phyloP scores from a whole-genome alignment of 192 early-diverging fungal genomes.

The Coemansia sp. region DNA sequence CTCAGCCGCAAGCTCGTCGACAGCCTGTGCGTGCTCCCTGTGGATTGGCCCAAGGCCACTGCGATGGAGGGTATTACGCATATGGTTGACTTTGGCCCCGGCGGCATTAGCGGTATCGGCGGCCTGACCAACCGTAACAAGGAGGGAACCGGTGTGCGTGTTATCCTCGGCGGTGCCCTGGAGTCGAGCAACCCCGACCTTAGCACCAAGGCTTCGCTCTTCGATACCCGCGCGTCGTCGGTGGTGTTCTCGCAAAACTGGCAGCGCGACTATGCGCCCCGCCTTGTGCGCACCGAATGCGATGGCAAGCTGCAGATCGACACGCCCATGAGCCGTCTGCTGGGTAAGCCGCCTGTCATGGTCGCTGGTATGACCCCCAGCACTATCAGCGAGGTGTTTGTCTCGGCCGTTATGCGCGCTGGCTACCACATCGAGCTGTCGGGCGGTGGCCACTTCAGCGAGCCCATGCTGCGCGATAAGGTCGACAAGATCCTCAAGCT shows the following conservation, averaged over 20 bases:
- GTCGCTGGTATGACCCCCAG: conserved; percentile 93
- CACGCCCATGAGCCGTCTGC: conserved; percentile 78
- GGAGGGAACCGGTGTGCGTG: conserved; percentile 78
- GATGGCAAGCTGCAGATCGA: conserved; percentile 74
- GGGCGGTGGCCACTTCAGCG: conserved; percentile 86
- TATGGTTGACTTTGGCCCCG: conserved; percentile 92
- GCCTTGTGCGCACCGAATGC: conserved; percentile 63
- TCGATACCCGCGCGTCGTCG: conserved; percentile 61
- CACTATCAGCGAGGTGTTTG: conserved; percentile 76
- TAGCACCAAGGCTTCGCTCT: conserved; percentile 71
- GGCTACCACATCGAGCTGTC: conserved; percentile 94
- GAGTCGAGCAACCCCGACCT: conserved; percentile 41
- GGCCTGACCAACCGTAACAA: conserved; percentile 80
- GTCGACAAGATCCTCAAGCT: conserved; percentile 71
- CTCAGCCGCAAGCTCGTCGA: conserved; percentile 67
- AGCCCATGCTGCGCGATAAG: conserved; percentile 63
- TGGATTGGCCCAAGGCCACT: conserved; percentile 63
- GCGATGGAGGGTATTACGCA: conserved; percentile 65
- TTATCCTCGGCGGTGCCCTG: conserved; percentile 29
- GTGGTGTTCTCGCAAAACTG: conserved; percentile 83
- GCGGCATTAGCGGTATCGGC: conserved; percentile 80
- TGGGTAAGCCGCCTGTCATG: conserved; percentile 89
- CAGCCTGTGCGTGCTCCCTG: conserved; percentile 64
- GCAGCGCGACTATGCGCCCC: conserved; percentile 78
- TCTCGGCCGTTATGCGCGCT: conserved; percentile 81